These are phyloP conservation scores for Saccharomycopsis lassenensis DNA, from an alignment of 805 yeast species.

Conservation along the genomic window DNA sequence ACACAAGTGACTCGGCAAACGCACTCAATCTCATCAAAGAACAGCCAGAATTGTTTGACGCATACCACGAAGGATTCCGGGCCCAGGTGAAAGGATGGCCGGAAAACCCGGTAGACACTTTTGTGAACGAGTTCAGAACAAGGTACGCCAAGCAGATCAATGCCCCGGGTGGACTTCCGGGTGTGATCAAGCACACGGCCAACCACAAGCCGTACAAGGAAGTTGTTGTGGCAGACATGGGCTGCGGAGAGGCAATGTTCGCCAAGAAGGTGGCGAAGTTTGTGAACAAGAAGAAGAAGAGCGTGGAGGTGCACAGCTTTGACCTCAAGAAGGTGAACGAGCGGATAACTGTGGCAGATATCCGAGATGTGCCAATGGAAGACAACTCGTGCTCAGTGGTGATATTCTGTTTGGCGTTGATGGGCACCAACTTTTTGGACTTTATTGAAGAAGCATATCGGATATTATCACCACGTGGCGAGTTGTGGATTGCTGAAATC, in stretches of 20 bases:
- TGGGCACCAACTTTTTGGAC: constrained; percentile 96
- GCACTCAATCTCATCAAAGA: constrained; percentile 64
- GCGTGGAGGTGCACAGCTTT: constrained; percentile 70
- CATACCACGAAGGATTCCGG: constrained; percentile 90
- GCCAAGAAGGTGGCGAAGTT: constrained; percentile 53
- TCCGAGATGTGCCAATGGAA: constrained; percentile 74
- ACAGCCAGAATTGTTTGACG: constrained; percentile 85
- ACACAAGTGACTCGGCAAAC: constrained; percentile 68
- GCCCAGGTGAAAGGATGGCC: constrained; percentile 98
- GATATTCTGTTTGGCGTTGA: constrained; percentile 86
- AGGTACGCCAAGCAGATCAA: constrained; percentile 59
- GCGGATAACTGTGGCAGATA: constrained; percentile 93
- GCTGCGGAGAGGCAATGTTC: constrained; percentile 95
- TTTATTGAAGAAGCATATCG: constrained; percentile 86
- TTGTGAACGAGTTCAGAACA: constrained; percentile 57
- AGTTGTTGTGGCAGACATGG: constrained; percentile 93
- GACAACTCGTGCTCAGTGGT: constrained; percentile 77
- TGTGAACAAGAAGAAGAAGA: constrained; percentile 33
- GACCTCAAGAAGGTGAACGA: constrained; percentile 86
- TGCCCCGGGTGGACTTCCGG: constrained; percentile 96
- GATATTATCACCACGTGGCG: constrained; percentile 81
- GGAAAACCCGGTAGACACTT: constrained; percentile 92
- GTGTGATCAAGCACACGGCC: constrained; percentile 33
- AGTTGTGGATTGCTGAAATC: constrained; percentile 95
- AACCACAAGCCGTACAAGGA: constrained; percentile 36